Conservation (phyloP, 2,329 filamentous ascomycete species). For the Fusarium sp. region DNA sequence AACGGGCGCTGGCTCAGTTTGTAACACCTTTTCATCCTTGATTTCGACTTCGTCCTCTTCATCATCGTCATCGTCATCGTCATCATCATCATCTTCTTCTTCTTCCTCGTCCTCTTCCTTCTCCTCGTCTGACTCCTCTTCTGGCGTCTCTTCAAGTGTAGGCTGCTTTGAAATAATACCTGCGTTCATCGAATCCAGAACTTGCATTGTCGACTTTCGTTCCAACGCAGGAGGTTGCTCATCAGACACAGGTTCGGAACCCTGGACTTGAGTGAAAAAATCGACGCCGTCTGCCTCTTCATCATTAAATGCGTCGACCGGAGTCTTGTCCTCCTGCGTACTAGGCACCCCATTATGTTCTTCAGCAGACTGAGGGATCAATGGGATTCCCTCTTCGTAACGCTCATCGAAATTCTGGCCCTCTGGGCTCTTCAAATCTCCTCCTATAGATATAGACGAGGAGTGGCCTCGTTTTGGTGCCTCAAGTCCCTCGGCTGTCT, state of each 20-base stretch:
- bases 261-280: conserved; percentile 71
- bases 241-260: conserved; percentile 42
- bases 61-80: neutral
- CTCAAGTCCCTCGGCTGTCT: conserved; percentile 22
- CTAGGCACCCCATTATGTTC: conserved; percentile 8
- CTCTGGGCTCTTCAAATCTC: conserved; percentile 57
- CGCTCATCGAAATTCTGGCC: conserved; percentile 67
- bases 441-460: conserved; percentile 58
- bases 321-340: conserved; percentile 40
- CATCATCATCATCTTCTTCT: conserved; percentile 1
- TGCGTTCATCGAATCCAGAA: conserved; percentile 65
- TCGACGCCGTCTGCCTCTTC: conserved; percentile 68
- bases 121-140: conserved; percentile 1
- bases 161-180: conserved; percentile 49
- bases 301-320: conserved; percentile 57
- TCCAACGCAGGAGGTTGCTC: conserved; percentile 58
- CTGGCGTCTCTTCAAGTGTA: conserved; percentile 50
- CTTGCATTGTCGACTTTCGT: conserved; percentile 78
- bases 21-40: conserved; percentile 35
- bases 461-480: conserved; percentile 41
- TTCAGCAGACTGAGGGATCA: conserved; percentile 61
- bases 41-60: neutral
- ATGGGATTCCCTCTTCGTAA: conserved; percentile 77
- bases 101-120: neutral
- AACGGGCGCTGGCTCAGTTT: conserved; percentile 16